phyloP scores from a whole-genome alignment of 1,284 basidiomycete genomes.

The Earliella scabrosa region DNA sequence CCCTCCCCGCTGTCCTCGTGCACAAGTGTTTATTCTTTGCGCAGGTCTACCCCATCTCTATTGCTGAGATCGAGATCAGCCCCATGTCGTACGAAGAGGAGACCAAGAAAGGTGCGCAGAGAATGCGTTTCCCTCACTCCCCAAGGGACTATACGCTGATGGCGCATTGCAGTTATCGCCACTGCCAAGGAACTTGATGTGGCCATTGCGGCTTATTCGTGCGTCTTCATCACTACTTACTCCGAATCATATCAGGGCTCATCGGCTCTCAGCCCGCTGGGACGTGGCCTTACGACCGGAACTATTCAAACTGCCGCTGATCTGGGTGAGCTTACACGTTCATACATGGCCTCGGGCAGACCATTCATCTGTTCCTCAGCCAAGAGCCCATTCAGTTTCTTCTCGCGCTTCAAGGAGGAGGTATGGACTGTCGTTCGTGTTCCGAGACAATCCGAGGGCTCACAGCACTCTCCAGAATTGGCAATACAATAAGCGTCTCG shows the following conservation, averaged over 20 bases:
- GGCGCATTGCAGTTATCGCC: slow-evolving; percentile 37
- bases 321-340: too few relatives aligned
- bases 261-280: slow-evolving; percentile 46
- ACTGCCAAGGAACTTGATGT: slow-evolving; percentile 49
- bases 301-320: too few relatives aligned
- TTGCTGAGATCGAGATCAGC: slow-evolving; percentile 59
- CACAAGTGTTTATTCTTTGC: background rate
- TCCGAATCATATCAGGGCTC: too few relatives aligned
- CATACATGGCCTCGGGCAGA: too few relatives aligned
- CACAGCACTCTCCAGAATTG: background rate
- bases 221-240: slow-evolving; percentile 18
- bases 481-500: slow-evolving; percentile 4
- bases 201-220: slow-evolving; percentile 59
- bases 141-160: too few relatives aligned
- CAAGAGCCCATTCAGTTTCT: slow-evolving; percentile 27
- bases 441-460: background rate
- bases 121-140: too few relatives aligned
- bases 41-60: slow-evolving; percentile 47
- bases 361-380: too few relatives aligned
- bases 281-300: slow-evolving; percentile 27
- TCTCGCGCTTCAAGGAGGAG: slow-evolving; percentile 12
- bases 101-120: slow-evolving; percentile 45
- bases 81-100: slow-evolving; percentile 54
- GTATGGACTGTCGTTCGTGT: background rate
- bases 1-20: background rate